Base-by-base conservation (phyloP, 1,284 basidiomycete species). In the Moniliophthora roreri region DNA sequence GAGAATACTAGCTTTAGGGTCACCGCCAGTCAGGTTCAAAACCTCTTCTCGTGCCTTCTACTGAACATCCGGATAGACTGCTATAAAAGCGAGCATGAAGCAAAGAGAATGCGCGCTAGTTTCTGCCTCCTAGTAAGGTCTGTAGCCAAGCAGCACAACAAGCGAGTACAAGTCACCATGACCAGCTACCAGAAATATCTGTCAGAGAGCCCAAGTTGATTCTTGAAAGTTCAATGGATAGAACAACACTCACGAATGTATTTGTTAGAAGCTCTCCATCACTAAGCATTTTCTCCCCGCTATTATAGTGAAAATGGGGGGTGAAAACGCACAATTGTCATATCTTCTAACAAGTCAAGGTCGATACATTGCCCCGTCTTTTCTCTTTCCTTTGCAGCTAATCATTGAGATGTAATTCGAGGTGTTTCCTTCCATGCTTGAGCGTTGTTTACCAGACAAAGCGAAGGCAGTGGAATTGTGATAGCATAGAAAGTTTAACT, bases 381-480 rank as follows among this genome's bases (percentile, higher is more conserved):
- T 53, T 60, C 50, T 23, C 53, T 46, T 38, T 52, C 42, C n/a
- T 56, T 36, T 36, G 66, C 32, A 18, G 13, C 28, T 24, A 46
- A 16, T 67, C 74, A 74, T 49, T 72, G 66, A 8, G 66, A 55
- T 6, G 66, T 56, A 4, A 74, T 63, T 2, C 63, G 62, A 3
- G 69, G 61, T 0, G 69, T 59, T 50, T 71, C 69, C 4, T 58
- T 54, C 70, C 68, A 74, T 11, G 73, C 69, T 0, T 72, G 57
- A 1, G 63, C 63, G 50, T 72, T 64, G 35, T 75, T 77, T 21
- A 60, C 63, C 70, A 72, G 56, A 9, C 26, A 28, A 13, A 55
- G 52, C 36, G 24, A 13, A 21, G 39, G 13, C 26, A 26, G 6
- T 16, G 44, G 34, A 39, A 7, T n/a, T n/a, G 41, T 24, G 44